Percentiles rank a stretch among this genome's conserved stretches.
phyloP scores from a whole-genome alignment of 2,329 filamentous ascomycete species.

The Aspergillus hiratsukae region DNA sequence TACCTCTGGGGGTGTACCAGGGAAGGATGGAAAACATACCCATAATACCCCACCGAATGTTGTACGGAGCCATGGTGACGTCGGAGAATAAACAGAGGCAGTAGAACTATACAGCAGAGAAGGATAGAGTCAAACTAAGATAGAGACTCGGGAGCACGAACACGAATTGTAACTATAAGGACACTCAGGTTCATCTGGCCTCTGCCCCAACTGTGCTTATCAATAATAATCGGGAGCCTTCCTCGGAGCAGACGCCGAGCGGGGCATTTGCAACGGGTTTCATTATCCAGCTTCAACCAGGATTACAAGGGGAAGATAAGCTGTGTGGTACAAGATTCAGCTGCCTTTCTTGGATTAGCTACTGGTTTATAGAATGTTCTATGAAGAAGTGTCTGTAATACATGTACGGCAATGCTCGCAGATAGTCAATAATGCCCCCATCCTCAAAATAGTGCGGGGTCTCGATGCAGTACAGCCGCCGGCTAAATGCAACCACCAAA shows the following conservation, averaged over 20 bases:
- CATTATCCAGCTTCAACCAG: background rate
- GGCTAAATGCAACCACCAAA: constrained; percentile 12
- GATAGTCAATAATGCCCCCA: background rate
- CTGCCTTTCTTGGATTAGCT: background rate
- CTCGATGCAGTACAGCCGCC: constrained; percentile 14
- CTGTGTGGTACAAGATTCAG: background rate
- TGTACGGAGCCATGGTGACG: constrained; percentile 30
- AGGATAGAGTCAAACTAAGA: background rate
- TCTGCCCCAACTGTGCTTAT: background rate
- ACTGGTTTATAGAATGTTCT: background rate
- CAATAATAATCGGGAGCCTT: background rate
- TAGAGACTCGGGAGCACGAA: background rate
- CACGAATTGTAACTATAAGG: constrained; percentile 4
- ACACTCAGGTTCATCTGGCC: constrained; percentile 1
- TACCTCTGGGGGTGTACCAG: background rate
- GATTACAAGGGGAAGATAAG: background rate
- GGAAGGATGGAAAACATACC: constrained; percentile 24
- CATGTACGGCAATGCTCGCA: background rate
- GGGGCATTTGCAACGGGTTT: constrained; percentile 15
- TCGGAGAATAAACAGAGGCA: background rate
- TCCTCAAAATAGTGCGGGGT: background rate
- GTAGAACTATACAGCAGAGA: background rate
- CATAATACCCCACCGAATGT: constrained; percentile 42
- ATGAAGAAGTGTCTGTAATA: background rate
- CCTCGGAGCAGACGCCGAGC: constrained; percentile 23